Conservation (phyloP, 805 yeast genomes). For the Starmerella cellae region DNA sequence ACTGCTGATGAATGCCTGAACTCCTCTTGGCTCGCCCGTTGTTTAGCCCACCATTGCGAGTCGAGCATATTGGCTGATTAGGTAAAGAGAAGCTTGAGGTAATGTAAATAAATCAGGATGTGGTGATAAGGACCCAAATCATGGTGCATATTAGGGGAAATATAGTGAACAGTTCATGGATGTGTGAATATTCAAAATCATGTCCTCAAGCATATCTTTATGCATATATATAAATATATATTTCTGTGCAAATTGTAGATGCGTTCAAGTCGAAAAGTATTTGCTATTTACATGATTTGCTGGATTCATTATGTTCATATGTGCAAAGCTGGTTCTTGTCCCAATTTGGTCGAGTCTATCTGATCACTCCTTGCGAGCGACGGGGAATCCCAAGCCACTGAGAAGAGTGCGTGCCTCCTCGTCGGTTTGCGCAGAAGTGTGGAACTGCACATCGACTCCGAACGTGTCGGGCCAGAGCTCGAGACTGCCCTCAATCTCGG, state of each 20-base stretch:
- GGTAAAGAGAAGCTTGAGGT: too few species aligned
- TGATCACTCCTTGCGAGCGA: slow-evolving; percentile 33
- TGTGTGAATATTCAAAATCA: too few species aligned
- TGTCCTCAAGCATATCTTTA: too few species aligned
- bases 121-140: background rate
- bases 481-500: slow-evolving; percentile 82
- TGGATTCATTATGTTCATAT: too few species aligned
- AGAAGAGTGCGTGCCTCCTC: slow-evolving; percentile 75
- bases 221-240: too few species aligned
- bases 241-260: too few species aligned
- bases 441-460: slow-evolving; percentile 74
- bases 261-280: too few species aligned
- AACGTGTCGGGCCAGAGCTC: slow-evolving; percentile 79
- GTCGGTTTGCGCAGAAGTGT: slow-evolving; percentile 82
- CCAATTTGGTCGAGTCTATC: too few species aligned
- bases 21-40: background rate
- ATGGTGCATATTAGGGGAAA: too few species aligned
- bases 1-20: background rate
- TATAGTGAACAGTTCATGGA: too few species aligned
- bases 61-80: too few species aligned
- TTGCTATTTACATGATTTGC: too few species aligned
- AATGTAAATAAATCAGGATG: background rate
- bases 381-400: slow-evolving; percentile 73
- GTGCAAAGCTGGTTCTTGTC: background rate
- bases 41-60: slow-evolving; percentile 3